Evolutionary conservation across 1,284 basidiomycete genomes (phyloP).

Genomic region (Boletus semigastroideus): DNA sequence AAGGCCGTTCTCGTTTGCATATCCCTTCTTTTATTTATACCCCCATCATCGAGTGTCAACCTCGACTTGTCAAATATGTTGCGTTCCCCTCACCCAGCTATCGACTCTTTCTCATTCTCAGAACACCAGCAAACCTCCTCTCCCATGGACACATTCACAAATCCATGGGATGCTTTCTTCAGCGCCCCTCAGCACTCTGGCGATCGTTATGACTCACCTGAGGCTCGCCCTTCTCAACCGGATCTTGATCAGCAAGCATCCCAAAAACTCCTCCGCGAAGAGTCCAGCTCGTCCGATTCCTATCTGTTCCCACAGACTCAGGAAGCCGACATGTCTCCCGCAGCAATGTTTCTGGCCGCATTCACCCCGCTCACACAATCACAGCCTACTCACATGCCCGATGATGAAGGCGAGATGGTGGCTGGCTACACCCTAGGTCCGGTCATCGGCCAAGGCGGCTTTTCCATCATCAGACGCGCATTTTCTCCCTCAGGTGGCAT

Average conservation of each 20-base stretch:
- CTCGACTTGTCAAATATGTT: constrained; percentile 7
- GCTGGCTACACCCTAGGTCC: constrained; percentile 76
- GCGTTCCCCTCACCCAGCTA: not conserved
- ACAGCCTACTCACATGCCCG: constrained; percentile 37
- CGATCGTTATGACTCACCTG: constrained; percentile 2
- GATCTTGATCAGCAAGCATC: constrained; percentile 32
- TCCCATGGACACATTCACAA: constrained; percentile 2
- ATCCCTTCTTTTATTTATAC: constrained; percentile 4
- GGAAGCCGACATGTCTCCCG: constrained; percentile 55
- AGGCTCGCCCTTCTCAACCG: constrained; percentile 6
- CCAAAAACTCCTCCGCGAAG: constrained; percentile 17
- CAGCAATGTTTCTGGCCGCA: constrained; percentile 74
- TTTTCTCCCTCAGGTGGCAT: constrained; percentile 63
- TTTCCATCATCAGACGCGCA: constrained; percentile 82
- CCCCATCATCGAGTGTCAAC: too few relatives aligned
- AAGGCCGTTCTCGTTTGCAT: not conserved
- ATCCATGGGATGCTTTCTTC: constrained; percentile 15
- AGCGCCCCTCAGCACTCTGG: not conserved
- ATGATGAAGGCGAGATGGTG: constrained; percentile 62
- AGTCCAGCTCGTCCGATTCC: not conserved
- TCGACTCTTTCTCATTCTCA: constrained; percentile 9
- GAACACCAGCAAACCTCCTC: constrained; percentile 4
- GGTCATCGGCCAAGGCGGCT: constrained; percentile 81
- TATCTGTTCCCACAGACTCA: constrained; percentile 10
- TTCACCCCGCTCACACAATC: constrained; percentile 47